Percentiles rank a stretch among this genome's conserved stretches.
These are phyloP conservation scores for Neurospora sp. DNA, from an alignment of 495 filamentous ascomycete genomes.

Conservation along the genomic window DNA sequence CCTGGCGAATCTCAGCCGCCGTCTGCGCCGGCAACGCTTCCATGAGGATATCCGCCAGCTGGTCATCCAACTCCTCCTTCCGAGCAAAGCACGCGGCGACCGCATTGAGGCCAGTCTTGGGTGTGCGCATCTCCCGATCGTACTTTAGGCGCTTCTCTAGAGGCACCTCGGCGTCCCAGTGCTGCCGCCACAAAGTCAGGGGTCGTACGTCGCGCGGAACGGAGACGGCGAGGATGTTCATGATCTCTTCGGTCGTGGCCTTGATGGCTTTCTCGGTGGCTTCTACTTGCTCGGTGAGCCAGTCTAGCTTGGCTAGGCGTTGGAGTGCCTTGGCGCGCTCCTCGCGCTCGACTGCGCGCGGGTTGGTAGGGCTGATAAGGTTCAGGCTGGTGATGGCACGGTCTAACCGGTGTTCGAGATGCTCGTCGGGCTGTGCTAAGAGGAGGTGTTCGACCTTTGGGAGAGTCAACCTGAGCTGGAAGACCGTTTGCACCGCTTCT, in stretches of 20 bases:
- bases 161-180: neutral
- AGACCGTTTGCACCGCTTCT: constrained; percentile 1
- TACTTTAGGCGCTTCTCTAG: neutral
- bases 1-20: neutral
- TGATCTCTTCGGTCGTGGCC: neutral
- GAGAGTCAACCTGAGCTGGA: neutral
- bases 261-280: neutral
- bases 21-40: constrained; percentile 1
- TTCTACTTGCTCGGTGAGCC: neutral
- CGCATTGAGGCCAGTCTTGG: neutral
- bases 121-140: neutral
- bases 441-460: neutral
- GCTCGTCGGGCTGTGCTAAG: neutral
- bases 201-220: neutral
- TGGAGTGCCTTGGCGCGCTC: neutral
- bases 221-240: neutral
- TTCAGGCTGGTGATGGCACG: constrained; percentile 1
- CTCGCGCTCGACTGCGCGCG: neutral
- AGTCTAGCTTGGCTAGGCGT: constrained; percentile 1
- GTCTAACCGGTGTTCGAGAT: neutral
- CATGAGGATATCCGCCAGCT: neutral
- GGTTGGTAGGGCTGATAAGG: neutral
- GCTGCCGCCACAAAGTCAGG: neutral
- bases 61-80: constrained; percentile 1
- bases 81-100: neutral